These are phyloP conservation scores for Raddia guianensis DNA, from an alignment of 176 grass and related monocot species.

Conservation along the genomic window DNA sequence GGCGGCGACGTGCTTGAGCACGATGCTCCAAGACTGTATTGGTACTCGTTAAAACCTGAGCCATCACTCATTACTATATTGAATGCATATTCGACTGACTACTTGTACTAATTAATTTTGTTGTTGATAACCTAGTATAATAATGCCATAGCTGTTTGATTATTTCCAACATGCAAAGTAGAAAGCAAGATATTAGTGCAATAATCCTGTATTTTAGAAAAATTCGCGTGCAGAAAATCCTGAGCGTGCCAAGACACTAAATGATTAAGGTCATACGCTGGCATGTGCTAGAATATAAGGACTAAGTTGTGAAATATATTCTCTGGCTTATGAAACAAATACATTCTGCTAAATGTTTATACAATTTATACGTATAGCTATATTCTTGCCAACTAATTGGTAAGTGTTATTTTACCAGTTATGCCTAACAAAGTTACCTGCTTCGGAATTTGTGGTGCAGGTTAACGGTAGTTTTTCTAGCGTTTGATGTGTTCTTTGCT, in stretches of 20 bases:
- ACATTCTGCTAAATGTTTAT: not conserved
- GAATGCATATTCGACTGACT: not conserved
- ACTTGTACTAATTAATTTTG: not conserved
- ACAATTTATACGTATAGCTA: not conserved
- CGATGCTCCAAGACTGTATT: conserved; percentile 83
- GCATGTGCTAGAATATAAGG: not conserved
- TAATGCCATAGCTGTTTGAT: not conserved
- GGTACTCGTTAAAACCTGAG: conserved; percentile 48
- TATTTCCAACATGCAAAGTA: not conserved
- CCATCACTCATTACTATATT: not conserved
- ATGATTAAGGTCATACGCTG: not conserved
- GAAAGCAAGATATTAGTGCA: not conserved
- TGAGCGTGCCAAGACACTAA: not conserved
- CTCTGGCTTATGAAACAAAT: not conserved
- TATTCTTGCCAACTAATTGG: conserved; percentile 1
- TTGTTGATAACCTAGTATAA: not conserved
- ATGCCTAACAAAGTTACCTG: not conserved
- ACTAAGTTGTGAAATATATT: not conserved
- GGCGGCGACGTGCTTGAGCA: conserved; percentile 69
- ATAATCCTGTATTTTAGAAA: not conserved
- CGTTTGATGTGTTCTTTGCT: conserved; percentile 87
- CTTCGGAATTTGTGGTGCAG: conserved; percentile 47
- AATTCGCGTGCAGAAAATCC: not conserved
- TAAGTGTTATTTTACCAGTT: conserved; percentile 1
- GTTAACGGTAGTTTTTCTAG: conserved; percentile 79